A percentile compares a stretch with the other conserved stretches of the same genome.
Conservation (phyloP, 768 basidiomycete genomes). For the Kwoniella sp. region DNA sequence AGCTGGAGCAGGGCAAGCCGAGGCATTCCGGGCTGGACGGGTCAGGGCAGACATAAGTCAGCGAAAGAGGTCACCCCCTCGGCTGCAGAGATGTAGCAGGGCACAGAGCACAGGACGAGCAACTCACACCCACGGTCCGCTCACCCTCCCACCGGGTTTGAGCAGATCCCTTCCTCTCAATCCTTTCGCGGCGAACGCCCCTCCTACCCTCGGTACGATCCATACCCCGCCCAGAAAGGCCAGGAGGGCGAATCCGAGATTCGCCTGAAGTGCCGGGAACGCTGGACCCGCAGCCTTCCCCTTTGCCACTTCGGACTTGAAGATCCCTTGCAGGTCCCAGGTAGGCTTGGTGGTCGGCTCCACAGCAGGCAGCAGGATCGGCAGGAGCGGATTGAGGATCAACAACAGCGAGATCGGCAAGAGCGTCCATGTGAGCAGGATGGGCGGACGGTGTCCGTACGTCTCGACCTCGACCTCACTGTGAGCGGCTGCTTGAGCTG, state of each 20-base stretch:
- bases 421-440: slow-evolving; percentile 24
- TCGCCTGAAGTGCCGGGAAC: slow-evolving; percentile 60
- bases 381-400: slow-evolving; percentile 44
- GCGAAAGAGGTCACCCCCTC: too few species aligned
- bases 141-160: slow-evolving; percentile 57
- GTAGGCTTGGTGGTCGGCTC: too few species aligned
- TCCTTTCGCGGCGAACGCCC: slow-evolving; percentile 72
- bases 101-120: background rate
- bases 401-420: slow-evolving; percentile 36
- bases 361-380: slow-evolving; percentile 22
- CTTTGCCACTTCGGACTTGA: background rate
- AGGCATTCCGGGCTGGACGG: slow-evolving; percentile 96
- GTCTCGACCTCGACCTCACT: too few species aligned
- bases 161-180: slow-evolving; percentile 82
- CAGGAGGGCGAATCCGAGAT: slow-evolving; percentile 75
- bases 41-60: too few species aligned
- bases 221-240: slow-evolving; percentile 72
- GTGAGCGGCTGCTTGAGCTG: too few species aligned
- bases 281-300: too few species aligned
- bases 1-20: slow-evolving; percentile 81
- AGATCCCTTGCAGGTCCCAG: too few species aligned
- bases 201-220: slow-evolving; percentile 76
- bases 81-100: too few species aligned
- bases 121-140: slow-evolving; percentile 41
- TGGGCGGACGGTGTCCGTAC: slow-evolving; percentile 32